Conservation (phyloP, 139 green algal genomes). For the Pseudopediastrum boryanum region DNA sequence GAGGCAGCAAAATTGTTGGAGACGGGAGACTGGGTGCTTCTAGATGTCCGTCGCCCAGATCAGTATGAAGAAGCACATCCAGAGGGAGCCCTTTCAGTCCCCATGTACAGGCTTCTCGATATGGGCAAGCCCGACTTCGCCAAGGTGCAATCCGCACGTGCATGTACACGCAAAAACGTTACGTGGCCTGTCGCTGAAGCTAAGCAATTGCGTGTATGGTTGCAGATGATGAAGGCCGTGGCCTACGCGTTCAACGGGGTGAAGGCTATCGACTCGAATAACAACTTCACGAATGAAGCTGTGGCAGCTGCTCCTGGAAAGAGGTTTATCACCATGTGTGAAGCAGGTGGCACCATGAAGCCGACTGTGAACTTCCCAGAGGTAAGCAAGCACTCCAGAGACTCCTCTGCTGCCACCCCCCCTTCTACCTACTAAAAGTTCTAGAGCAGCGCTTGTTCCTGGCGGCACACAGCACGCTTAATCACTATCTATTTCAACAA, state of each 20-base stretch:
- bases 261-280: constrained; percentile 27
- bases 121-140: constrained; percentile 29
- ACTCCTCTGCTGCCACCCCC: too few species aligned
- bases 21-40: constrained; percentile 19
- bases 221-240: constrained; percentile 28
- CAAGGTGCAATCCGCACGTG: constrained; percentile 4
- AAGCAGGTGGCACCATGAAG: constrained; percentile 32
- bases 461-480: too few species aligned
- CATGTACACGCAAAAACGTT: background rate
- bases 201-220: background rate
- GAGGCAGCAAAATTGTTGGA: constrained; percentile 19
- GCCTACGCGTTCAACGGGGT: constrained; percentile 37
- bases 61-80: constrained; percentile 21
- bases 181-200: background rate
- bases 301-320: constrained; percentile 14
- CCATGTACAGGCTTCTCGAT: constrained; percentile 30
- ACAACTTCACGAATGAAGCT: constrained; percentile 9
- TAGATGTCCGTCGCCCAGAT: constrained; percentile 22
- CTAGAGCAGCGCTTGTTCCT: too few species aligned
- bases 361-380: constrained; percentile 38
- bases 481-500: too few species aligned
- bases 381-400: constrained; percentile 1
- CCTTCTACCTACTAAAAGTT: too few species aligned
- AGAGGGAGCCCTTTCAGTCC: constrained; percentile 8
- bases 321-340: constrained; percentile 27